Base-by-base conservation (phyloP, 73 alveolate genomes). In the Paramecium tetraurelia region DNA sequence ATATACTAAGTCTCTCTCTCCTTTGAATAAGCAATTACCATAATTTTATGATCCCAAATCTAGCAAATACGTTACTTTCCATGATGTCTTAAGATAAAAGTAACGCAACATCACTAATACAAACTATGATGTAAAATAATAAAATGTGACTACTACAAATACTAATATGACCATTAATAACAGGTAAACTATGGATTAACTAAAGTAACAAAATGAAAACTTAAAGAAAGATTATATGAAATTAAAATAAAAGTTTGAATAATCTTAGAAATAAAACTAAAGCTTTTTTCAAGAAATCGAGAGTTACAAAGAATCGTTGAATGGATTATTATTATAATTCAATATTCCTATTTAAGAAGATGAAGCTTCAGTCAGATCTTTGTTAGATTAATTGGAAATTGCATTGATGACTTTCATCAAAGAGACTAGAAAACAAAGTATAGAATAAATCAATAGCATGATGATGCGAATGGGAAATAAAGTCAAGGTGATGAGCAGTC, bases 11-110 rank as follows among this genome's bases (percentile, higher is more conserved):
- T 80, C 90, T 43, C 44, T 80, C 8, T 80, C 90, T 43, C 90
- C 90, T 20, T 22, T 80, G 22, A 80, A 27, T 80, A 80, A 80
- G 24, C 7, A 31, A 80, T 24, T 22, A 41, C 90, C 90, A 41
- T 24, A 80, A 80, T 80, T 80, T 18, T 80, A 80, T 80, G 90
- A 80, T 80, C 90, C 90, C 2, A 80, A 80, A 21, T 40, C 90
- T 4, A 80, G 75, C 7, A 80, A 80, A 46, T 80, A 41, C 18
- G 76, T 80, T 18, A 80, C 90, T 43, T 80, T 80, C 46, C 72
- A 80, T 31, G 90, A 80, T 20, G 76, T 80, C 3, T 44, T 80
- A 22, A 80, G 57, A 41, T 12, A 44, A 41, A 80, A 46, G 48
- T 22, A 80, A 46, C 48, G 57, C 33, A 27, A 72, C 6, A 36